A percentile compares a stretch with the other conserved stretches of the same genome.
Evolutionary conservation across 2,329 filamentous ascomycete genomes (phyloP).

Genomic region (Tricladium varicosporioides): DNA sequence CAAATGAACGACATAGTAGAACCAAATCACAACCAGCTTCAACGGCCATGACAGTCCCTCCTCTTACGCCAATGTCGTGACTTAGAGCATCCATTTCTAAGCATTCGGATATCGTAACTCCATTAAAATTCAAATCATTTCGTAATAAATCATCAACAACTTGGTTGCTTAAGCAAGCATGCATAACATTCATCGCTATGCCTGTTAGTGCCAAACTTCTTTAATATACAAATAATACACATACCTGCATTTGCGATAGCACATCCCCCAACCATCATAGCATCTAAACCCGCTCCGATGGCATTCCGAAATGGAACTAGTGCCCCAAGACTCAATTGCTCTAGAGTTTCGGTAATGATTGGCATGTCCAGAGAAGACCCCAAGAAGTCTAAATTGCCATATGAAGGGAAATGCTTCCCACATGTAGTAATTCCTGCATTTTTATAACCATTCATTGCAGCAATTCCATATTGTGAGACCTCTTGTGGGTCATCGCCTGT

Average conservation of each 20-base stretch:
- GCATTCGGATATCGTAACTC: slow-evolving; percentile 92
- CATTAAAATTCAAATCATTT: slow-evolving; percentile 85
- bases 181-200: slow-evolving; percentile 86
- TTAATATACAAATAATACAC: background rate
- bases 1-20: slow-evolving; percentile 82
- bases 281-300: slow-evolving; percentile 80
- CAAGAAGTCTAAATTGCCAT: slow-evolving; percentile 90
- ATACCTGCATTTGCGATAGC: slow-evolving; percentile 70
- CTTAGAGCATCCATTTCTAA: slow-evolving; percentile 95
- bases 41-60: slow-evolving; percentile 95
- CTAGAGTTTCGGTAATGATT: slow-evolving; percentile 90
- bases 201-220: background rate
- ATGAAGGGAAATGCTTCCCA: slow-evolving; percentile 95
- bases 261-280: slow-evolving; percentile 94
- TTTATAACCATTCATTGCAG: slow-evolving; percentile 88
- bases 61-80: slow-evolving; percentile 94
- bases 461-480: slow-evolving; percentile 87
- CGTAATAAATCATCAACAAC: slow-evolving; percentile 87
- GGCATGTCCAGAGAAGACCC: slow-evolving; percentile 90
- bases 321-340: slow-evolving; percentile 88
- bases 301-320: slow-evolving; percentile 90
- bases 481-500: slow-evolving; percentile 93
- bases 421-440: slow-evolving; percentile 86
- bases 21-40: slow-evolving; percentile 94
- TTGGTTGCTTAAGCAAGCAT: slow-evolving; percentile 94